Percentiles rank a stretch among this genome's conserved stretches.
These are phyloP conservation scores for Nakazawaea ishiwadae DNA, from an alignment of 805 yeast species.

Conservation along the genomic window DNA sequence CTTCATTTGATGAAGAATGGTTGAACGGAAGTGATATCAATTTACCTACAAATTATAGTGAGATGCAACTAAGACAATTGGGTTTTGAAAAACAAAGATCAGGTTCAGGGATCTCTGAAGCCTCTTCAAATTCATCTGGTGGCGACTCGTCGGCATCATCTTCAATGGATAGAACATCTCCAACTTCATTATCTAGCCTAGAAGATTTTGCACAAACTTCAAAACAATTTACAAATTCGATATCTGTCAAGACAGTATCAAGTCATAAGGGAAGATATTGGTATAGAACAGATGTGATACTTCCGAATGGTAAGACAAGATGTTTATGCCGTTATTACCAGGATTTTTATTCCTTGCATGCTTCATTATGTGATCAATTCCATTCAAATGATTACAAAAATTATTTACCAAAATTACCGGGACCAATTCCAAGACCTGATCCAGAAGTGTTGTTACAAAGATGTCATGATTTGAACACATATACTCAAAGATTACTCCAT, in stretches of 20 bases:
- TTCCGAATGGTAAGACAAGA: conserved; percentile 30
- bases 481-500: conserved; percentile 27
- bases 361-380: conserved; percentile 24
- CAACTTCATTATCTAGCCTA: conserved; percentile 1
- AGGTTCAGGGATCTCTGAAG: conserved; percentile 3
- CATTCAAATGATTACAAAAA: conserved; percentile 9
- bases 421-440: conserved; percentile 38
- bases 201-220: not conserved
- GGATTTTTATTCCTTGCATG: conserved; percentile 45
- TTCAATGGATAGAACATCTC: conserved; percentile 8
- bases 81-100: not conserved
- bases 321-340: conserved; percentile 45
- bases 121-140: conserved; percentile 6
- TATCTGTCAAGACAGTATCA: conserved; percentile 35
- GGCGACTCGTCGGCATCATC: too few species aligned
- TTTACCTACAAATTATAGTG: not conserved
- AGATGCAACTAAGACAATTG: not conserved
- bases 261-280: conserved; percentile 40
- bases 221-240: conserved; percentile 26
- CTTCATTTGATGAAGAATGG: conserved; percentile 5
- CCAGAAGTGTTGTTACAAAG: conserved; percentile 28
- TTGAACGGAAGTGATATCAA: conserved; percentile 3
- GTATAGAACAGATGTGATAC: conserved; percentile 42
- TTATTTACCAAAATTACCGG: conserved; percentile 39
- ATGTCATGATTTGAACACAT: conserved; percentile 35